Evolutionary conservation across 768 basidiomycete genomes (phyloP).

Genomic region (Kwoniella sp.): DNA sequence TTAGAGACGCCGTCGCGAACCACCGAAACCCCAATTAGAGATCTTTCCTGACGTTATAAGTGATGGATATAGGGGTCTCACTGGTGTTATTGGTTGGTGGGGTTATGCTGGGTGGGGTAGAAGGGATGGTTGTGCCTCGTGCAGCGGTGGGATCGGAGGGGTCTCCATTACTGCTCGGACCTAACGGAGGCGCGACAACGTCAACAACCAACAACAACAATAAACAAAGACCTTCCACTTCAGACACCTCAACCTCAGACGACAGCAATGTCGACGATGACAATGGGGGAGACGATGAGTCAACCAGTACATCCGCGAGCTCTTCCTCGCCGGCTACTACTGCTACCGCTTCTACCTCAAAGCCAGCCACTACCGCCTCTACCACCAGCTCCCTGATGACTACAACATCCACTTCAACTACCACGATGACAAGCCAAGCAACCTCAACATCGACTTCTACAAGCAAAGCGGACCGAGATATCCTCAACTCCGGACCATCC

Average conservation of each 20-base stretch:
- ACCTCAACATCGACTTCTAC: conserved; percentile 4
- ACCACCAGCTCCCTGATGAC: not conserved
- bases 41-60: too few relatives aligned
- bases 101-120: not conserved
- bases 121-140: conserved; percentile 4
- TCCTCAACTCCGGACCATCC: conserved; percentile 10
- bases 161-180: conserved; percentile 16
- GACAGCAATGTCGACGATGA: not conserved
- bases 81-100: not conserved
- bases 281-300: not conserved
- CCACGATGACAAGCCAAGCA: not conserved
- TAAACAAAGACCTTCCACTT: not conserved
- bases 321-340: conserved; percentile 4
- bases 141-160: conserved; percentile 9
- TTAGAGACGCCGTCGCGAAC: not conserved
- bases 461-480: not conserved
- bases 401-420: not conserved
- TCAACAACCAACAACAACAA: not conserved
- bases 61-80: not conserved
- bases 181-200: not conserved
- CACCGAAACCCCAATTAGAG: too few relatives aligned
- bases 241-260: not conserved
- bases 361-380: not conserved
- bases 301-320: not conserved
- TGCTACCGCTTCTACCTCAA: not conserved